Percentiles rank a stretch among this genome's conserved stretches.
Evolutionary conservation across 805 yeast species (phyloP).

Genomic region (Candida suzukii): DNA sequence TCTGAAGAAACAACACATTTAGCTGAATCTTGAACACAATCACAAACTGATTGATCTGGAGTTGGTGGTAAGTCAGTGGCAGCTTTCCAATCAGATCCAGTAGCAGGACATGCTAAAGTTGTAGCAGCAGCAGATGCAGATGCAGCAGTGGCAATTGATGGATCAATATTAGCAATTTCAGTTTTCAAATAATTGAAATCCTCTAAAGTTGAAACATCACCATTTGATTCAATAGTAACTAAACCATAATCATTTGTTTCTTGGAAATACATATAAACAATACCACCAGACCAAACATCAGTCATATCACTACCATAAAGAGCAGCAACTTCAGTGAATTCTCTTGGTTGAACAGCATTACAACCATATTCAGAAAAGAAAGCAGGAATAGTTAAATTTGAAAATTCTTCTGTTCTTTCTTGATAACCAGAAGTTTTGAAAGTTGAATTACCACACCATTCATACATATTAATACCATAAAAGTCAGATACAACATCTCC

Average conservation of each 20-base stretch:
- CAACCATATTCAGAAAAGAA: constrained; percentile 91
- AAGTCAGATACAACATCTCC: constrained; percentile 61
- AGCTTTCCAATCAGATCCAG: constrained; percentile 58
- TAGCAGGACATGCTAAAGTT: constrained; percentile 39
- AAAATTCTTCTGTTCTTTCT: constrained; percentile 64
- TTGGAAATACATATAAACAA: constrained; percentile 85
- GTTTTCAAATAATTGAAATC: constrained; percentile 55
- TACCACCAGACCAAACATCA: constrained; percentile 91
- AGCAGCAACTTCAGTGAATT: constrained; percentile 67
- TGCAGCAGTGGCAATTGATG: constrained; percentile 34
- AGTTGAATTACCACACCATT: constrained; percentile 72
- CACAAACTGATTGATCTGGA: constrained; percentile 60
- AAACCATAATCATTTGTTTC: constrained; percentile 80
- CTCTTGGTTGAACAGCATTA: constrained; percentile 65
- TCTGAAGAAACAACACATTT: constrained; percentile 51
- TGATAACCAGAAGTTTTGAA: constrained; percentile 60
- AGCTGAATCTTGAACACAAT: constrained; percentile 47
- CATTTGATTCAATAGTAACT: constrained; percentile 44
- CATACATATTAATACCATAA: constrained; percentile 82
- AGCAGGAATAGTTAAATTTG: constrained; percentile 67
- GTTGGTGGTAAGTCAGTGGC: constrained; percentile 68
- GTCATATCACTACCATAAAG: constrained; percentile 68
- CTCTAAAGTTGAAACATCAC: constrained; percentile 45
- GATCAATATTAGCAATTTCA: constrained; percentile 46
- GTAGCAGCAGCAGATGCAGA: constrained; percentile 30